Evolutionary conservation across 306 rosid genomes (phyloP).

Genomic region (Begonia fuchsioides): DNA sequence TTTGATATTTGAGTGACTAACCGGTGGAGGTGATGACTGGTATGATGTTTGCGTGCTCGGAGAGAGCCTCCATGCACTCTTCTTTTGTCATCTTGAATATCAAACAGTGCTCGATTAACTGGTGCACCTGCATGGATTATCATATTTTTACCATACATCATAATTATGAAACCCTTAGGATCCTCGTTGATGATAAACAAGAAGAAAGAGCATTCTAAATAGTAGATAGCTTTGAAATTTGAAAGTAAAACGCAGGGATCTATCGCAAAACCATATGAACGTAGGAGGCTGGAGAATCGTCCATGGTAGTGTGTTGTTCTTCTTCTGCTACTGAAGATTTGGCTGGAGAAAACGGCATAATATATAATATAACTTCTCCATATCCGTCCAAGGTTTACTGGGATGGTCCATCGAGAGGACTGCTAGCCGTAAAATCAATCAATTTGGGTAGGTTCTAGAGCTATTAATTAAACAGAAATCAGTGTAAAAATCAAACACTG

Average conservation of each 20-base stretch:
- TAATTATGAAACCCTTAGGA: background rate
- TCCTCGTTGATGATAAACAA: too few relatives aligned
- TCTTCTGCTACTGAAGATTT: too few relatives aligned
- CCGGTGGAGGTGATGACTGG: slow-evolving; percentile 88
- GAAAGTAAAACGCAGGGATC: background rate
- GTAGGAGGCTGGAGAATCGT: slow-evolving; percentile 60
- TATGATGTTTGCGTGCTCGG: slow-evolving; percentile 71
- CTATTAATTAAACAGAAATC: background rate
- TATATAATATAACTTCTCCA: too few relatives aligned
- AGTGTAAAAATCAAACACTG: too few relatives aligned
- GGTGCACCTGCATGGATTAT: slow-evolving; percentile 52
- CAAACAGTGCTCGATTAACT: slow-evolving; percentile 75
- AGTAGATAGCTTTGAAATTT: background rate
- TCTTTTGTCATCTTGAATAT: slow-evolving; percentile 82
- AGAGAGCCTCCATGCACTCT: slow-evolving; percentile 95
- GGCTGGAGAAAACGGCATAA: too few relatives aligned
- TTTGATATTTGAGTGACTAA: slow-evolving; percentile 5
- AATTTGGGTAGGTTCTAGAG: background rate
- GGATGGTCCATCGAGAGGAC: too few relatives aligned
- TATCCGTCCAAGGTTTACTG: too few relatives aligned
- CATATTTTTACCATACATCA: background rate
- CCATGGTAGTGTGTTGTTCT: slow-evolving; percentile 20
- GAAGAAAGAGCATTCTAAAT: too few relatives aligned
- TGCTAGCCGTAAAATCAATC: too few relatives aligned
- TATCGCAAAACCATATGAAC: slow-evolving; percentile 46